A percentile compares a stretch with the other conserved stretches of the same genome.
These are phyloP conservation scores for Trichophyton benhamiae DNA, from an alignment of 2,329 filamentous ascomycete genomes.

Conservation along the genomic window DNA sequence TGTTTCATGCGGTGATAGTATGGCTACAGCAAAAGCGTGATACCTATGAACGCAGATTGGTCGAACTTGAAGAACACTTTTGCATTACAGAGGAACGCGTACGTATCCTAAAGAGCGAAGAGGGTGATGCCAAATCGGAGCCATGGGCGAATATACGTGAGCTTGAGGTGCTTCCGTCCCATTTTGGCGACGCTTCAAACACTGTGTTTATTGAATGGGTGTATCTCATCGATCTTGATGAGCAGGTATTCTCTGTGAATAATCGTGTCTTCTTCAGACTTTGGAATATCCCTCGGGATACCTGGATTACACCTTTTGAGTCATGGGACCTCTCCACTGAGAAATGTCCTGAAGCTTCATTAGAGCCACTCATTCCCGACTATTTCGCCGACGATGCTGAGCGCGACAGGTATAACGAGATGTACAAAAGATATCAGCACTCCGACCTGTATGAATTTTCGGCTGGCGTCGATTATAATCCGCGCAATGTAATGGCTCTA, in stretches of 20 bases:
- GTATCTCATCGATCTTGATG: constrained; percentile 1
- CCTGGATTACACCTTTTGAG: background rate
- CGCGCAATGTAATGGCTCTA: background rate
- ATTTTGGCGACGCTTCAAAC: background rate
- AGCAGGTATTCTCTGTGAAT: background rate
- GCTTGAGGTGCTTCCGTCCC: background rate
- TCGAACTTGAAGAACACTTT: background rate
- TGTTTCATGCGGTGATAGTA: background rate
- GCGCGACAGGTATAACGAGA: background rate
- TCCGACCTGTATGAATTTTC: too few relatives aligned
- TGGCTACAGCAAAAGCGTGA: background rate
- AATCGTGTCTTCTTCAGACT: background rate
- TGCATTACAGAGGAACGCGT: background rate
- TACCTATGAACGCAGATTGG: background rate
- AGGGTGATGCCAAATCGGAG: too few relatives aligned
- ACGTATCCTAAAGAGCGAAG: background rate
- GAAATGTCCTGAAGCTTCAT: background rate
- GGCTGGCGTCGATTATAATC: background rate
- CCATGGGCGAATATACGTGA: background rate
- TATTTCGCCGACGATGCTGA: background rate
- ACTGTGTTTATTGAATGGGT: background rate
- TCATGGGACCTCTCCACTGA: background rate
- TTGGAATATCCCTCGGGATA: background rate
- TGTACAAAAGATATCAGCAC: background rate
- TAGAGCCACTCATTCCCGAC: background rate